Evolutionary conservation across 306 rosid genomes (phyloP).

Genomic region (Cucurbita argyrosperma): DNA sequence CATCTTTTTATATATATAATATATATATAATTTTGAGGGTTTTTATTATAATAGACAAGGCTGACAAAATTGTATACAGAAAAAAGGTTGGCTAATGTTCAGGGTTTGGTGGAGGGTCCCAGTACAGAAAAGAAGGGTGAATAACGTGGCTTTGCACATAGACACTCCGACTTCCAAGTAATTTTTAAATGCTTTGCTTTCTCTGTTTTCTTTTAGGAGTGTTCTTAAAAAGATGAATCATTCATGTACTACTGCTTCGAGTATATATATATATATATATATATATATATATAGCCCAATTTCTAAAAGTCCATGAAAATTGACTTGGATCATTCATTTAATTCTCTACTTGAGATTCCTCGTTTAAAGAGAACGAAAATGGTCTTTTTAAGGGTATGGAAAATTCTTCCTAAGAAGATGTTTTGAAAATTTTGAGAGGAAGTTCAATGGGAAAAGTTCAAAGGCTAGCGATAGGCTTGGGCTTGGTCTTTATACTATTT

Average conservation of each 20-base stretch:
- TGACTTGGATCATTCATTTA: neutral
- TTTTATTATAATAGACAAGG: neutral
- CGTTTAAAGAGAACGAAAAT: too few relatives aligned
- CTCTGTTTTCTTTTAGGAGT: neutral
- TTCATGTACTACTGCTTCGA: neutral
- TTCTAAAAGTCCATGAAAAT: neutral
- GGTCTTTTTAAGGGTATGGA: rapidly evolving
- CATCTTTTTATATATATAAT: neutral
- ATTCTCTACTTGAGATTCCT: neutral
- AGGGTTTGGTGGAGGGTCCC: neutral
- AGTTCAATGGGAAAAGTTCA: too few relatives aligned
- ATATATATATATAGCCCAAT: neutral
- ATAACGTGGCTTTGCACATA: neutral
- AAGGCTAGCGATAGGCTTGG: too few relatives aligned
- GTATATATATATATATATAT: neutral
- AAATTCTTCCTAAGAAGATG: too few relatives aligned
- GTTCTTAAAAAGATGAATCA: neutral
- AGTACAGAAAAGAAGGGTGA: neutral
- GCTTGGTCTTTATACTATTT: too few relatives aligned
- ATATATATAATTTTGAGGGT: neutral
- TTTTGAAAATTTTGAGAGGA: too few relatives aligned
- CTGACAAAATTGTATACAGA: slow-evolving; percentile 6
- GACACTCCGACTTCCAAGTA: neutral
- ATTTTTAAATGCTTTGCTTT: neutral
- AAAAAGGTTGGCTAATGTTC: slow-evolving; percentile 2